Evolutionary conservation across 2,329 filamentous ascomycete genomes (phyloP), one percentile per base, ranked within the genome.

Genomic region (Exophiala bonariae): DNA sequence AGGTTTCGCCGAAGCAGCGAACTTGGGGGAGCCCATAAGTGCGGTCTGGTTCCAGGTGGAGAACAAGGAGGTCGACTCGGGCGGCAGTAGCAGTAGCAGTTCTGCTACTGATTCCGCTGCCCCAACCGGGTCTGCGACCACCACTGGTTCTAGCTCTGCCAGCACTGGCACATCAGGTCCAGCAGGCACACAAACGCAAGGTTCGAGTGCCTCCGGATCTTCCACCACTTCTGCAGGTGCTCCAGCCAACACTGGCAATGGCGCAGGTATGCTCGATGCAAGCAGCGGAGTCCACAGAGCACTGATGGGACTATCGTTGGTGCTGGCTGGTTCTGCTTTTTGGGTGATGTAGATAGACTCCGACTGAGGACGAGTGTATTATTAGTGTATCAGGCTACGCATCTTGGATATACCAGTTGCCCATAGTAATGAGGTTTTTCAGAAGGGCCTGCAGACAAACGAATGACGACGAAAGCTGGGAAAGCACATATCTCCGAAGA

Each of bases 1-100:
- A 3, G 52, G 57, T 18, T 73, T 73, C 51, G 56, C 66, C 2
- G 37, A 49, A 1, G 67, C 64, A 2, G 57, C 65, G 2, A 59
- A 56, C 1, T 41, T 73, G 9, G 51, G 44, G 4, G 42, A 51
- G 1, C 61, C 65, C 0, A 34, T 71, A 16, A 67, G 65, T 1
- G 66, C 60, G 5, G 72, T 68, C 48, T 74, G 64, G 55, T 67
- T 73, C 37, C 66, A 68, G 37, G 54, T 62, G 18, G 40, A 52
- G 43, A 55, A 57, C 41, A 31, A 44, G 33, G 36, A 36, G 23
- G 39, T 11, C 37, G 20, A 20, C 10, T 8, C 20, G 10, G 23
- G 34, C n/a, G 41, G 22, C 26, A 42, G 40, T 9, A 23, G 20
- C 1, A 40, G 23, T 17, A 19, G 4, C 35, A 22, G 35, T n/a